Base-by-base conservation (phyloP, 495 filamentous ascomycete genomes). In the Xeromyces bisporus region DNA sequence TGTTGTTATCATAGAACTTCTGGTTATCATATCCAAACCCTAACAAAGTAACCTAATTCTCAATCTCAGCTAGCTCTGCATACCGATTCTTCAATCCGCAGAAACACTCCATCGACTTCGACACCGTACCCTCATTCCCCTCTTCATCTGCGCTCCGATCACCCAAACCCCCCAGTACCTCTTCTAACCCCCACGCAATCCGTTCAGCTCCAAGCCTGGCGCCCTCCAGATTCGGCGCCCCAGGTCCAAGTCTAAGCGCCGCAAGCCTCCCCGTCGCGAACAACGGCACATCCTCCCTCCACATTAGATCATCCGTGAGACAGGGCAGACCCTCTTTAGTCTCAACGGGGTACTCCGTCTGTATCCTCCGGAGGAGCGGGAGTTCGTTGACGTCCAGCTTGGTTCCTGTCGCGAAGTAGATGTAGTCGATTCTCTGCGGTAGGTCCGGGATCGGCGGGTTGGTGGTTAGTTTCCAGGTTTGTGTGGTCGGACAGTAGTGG, bases 381-480 rank as follows among this genome's bases (percentile, higher is more conserved):
- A 73, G 55, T 17, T 57, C 49, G 14, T 40, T 40, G 13, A 73
- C 57, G 37, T 75, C 56, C 2, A 63, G 50, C 15, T 54, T 38
- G 17, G 68, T 55, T 2, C 73, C 73, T 0, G 73, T 77, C 12
- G 74, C 71, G 33, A 68, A 74, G 42, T 73, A 71, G 38, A 77
- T 69, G 49, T 72, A 71, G 46, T 79, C 71, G 32, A 76, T 66
- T 12, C 2, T 7, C 3, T 39, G 45, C 3, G 64, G 62, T 4
- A 73, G 53, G 11, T 55, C 47, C 1, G 60, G 51, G 16, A 65
- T 64, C 5, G 61, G 49, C 1, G 65, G 66, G 18, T 60, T 46
- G 5, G 70, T 63, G 6, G 42, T 42, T 0, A 75, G 38, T 0
- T 43, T 38, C 73, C 71, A 75, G 8, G 59, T 63, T 15, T 55